Percentiles rank a stretch among this genome's conserved stretches.
phyloP scores from a whole-genome alignment of 1,139 yeast species.

The Yamadazyma atlantica region DNA sequence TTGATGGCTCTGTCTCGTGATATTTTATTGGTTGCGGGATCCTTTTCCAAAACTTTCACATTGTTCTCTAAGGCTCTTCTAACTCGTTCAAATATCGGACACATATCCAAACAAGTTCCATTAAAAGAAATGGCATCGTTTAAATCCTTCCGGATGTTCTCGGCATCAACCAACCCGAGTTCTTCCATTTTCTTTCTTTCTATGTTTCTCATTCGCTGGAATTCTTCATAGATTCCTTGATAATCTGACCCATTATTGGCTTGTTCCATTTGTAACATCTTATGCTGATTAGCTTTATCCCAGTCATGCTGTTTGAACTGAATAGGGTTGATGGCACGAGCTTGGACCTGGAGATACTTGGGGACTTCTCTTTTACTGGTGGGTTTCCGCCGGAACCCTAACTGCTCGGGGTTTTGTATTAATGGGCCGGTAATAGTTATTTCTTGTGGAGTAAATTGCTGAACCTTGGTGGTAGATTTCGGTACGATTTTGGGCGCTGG shows the following conservation, averaged over 20 bases:
- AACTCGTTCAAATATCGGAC: conserved; percentile 90
- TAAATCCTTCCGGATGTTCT: conserved; percentile 75
- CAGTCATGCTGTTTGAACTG: conserved; percentile 36
- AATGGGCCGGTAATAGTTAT: conserved; percentile 28
- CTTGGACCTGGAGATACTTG: conserved; percentile 36
- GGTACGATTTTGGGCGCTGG: conserved; percentile 20
- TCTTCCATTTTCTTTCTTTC: conserved; percentile 83
- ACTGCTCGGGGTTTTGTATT: conserved; percentile 24
- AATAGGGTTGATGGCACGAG: conserved; percentile 37
- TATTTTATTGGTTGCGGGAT: conserved; percentile 61
- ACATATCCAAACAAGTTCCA: conserved; percentile 92
- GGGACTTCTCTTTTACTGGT: conserved; percentile 32
- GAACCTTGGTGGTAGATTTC: conserved; percentile 23
- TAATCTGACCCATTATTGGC: conserved; percentile 33
- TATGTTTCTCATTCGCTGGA: conserved; percentile 70
- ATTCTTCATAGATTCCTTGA: conserved; percentile 48
- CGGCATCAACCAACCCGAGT: conserved; percentile 84
- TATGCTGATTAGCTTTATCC: conserved; percentile 43
- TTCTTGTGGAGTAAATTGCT: conserved; percentile 22
- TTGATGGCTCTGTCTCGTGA: conserved; percentile 71
- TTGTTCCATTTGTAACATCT: conserved; percentile 37
- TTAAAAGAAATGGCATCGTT: conserved; percentile 84
- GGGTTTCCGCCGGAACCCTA: conserved; percentile 27
- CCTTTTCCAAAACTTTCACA: conserved; percentile 76
- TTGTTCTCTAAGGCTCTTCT: conserved; percentile 87